Evolutionary conservation across 1,139 yeast genomes (phyloP).

Genomic region (Lipomyces yarrowii): DNA sequence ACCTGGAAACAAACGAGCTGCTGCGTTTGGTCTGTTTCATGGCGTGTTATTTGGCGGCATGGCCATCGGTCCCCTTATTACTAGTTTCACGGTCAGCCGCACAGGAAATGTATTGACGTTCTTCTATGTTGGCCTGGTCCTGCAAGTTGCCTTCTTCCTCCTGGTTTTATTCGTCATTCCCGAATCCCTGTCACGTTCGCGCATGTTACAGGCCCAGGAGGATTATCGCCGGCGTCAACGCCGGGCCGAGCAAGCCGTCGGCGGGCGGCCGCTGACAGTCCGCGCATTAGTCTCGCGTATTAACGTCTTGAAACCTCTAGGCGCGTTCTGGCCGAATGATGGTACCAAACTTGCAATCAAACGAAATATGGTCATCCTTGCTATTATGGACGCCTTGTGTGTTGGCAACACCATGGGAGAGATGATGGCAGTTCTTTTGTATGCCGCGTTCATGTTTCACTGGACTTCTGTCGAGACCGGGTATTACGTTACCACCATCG

Average conservation of each 20-base stretch:
- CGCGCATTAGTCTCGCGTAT: constrained; percentile 17
- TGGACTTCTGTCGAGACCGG: constrained; percentile 64
- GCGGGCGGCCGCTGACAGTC: constrained; percentile 2
- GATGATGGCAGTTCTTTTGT: constrained; percentile 56
- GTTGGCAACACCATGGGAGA: constrained; percentile 38
- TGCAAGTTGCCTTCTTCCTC: constrained; percentile 40
- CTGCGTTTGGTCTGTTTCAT: constrained; percentile 56
- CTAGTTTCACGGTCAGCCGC: constrained; percentile 47
- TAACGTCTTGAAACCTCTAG: constrained; percentile 16
- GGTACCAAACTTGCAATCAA: constrained; percentile 19
- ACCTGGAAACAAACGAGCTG: constrained; percentile 52
- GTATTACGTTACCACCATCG: constrained; percentile 57
- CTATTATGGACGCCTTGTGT: constrained; percentile 14
- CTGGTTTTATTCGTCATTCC: constrained; percentile 51
- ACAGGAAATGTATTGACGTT: constrained; percentile 38
- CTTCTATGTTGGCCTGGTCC: constrained; percentile 37
- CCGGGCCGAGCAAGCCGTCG: neutral
- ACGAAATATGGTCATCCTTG: constrained; percentile 19
- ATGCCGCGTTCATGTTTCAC: constrained; percentile 57
- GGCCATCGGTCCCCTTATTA: constrained; percentile 66
- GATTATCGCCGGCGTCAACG: constrained; percentile 11
- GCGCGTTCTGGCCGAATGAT: constrained; percentile 23
- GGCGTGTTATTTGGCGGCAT: constrained; percentile 62
- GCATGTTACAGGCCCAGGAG: constrained; percentile 11
- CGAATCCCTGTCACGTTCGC: constrained; percentile 49